A percentile compares a stretch with the other conserved stretches of the same genome.
phyloP scores from a whole-genome alignment of 83 land plant genomes.

The Picea mariana region DNA sequence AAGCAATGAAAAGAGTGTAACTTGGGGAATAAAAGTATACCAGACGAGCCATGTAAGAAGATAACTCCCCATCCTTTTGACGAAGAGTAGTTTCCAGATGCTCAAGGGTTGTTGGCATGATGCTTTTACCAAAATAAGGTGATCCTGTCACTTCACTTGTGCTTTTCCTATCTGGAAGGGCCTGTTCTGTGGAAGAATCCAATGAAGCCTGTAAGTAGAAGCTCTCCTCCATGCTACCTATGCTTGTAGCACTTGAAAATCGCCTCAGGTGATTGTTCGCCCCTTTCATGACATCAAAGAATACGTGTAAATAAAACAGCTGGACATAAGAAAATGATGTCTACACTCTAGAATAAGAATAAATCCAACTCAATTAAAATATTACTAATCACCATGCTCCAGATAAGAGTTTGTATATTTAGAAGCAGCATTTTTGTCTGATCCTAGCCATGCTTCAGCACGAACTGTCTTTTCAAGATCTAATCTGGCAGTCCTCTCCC shows the following conservation, averaged over 20 bases:
- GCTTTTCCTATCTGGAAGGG: constrained; percentile 44
- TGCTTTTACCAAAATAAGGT: constrained; percentile 63
- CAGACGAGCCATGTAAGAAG: constrained; percentile 89
- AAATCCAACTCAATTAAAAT: constrained; percentile 1
- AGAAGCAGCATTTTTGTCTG: constrained; percentile 47
- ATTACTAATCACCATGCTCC: constrained; percentile 47
- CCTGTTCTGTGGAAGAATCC: constrained; percentile 65
- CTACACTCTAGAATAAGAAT: neutral
- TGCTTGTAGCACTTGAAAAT: constrained; percentile 72
- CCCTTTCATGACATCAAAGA: constrained; percentile 23
- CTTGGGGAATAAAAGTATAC: constrained; percentile 29
- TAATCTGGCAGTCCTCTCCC: constrained; percentile 60
- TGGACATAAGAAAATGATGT: neutral
- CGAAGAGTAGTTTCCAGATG: constrained; percentile 77
- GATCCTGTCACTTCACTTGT: constrained; percentile 49
- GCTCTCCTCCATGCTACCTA: constrained; percentile 87
- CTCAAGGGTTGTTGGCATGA: constrained; percentile 58
- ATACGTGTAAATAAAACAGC: constrained; percentile 3
- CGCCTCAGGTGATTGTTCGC: constrained; percentile 35
- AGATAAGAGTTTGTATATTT: constrained; percentile 34
- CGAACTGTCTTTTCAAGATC: constrained; percentile 71
- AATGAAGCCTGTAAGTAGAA: constrained; percentile 85
- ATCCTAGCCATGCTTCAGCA: constrained; percentile 39
- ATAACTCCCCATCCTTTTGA: constrained; percentile 94
- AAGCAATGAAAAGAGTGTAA: neutral